Percentiles rank a stretch among this genome's conserved stretches.
These are phyloP conservation scores for Auricularia sp. DNA, from an alignment of 768 basidiomycete species.

Conservation along the genomic window DNA sequence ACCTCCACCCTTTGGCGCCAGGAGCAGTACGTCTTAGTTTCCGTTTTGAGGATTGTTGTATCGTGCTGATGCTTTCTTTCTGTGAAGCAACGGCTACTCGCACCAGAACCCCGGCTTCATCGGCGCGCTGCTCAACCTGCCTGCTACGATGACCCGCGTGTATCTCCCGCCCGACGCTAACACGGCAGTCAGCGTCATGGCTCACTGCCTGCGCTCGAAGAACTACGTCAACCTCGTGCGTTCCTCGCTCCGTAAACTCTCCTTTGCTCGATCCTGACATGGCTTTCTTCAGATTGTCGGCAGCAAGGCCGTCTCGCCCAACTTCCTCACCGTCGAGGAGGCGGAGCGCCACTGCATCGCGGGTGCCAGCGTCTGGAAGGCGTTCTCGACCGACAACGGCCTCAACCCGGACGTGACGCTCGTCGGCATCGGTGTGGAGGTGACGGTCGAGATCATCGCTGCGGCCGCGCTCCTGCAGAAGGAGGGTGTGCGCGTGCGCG, in stretches of 20 bases:
- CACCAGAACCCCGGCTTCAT: constrained; percentile 85
- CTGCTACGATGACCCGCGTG: constrained; percentile 59
- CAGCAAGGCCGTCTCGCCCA: constrained; percentile 71
- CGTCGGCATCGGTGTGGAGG: constrained; percentile 2
- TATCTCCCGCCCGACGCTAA: constrained; percentile 90
- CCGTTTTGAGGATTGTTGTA: neutral
- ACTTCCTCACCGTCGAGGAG: constrained; percentile 71
- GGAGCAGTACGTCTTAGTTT: constrained; percentile 32
- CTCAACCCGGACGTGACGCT: constrained; percentile 56
- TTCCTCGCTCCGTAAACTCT: neutral
- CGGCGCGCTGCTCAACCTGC: constrained; percentile 73
- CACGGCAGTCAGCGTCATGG: constrained; percentile 27
- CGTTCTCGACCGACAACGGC: constrained; percentile 66
- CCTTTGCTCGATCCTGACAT: neutral
- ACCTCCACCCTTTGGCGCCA: constrained; percentile 81
- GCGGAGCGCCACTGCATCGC: constrained; percentile 79
- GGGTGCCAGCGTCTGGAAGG: constrained; percentile 80
- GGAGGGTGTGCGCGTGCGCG: constrained; percentile 68
- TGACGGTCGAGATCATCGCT: constrained; percentile 58
- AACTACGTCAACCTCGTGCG: constrained; percentile 63
- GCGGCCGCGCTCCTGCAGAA: constrained; percentile 73
- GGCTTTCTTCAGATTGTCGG: constrained; percentile 50
- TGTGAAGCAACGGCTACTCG: constrained; percentile 62
- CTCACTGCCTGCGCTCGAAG: constrained; percentile 75
- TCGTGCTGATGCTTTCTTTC: neutral